Base-by-base conservation (phyloP, 1,284 basidiomycete species). In the Cryptococcus neoformans region DNA sequence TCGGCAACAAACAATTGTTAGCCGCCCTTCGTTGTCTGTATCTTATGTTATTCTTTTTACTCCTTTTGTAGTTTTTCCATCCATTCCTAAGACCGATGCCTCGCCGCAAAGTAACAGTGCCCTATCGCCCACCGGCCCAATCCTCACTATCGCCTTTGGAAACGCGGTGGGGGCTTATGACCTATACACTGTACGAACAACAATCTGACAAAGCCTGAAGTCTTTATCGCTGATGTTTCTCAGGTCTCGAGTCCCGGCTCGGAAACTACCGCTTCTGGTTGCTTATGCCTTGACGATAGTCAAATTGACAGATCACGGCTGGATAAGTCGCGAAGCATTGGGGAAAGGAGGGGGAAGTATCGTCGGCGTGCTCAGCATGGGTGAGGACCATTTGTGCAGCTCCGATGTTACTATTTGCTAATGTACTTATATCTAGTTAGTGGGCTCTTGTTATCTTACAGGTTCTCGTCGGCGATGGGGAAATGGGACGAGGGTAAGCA, bases 401-500 rank as follows among this genome's bases (percentile, higher is more conserved):
- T 28, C 12, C 12, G 36, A 17, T 1, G 42, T 34, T 49, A 51
- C 41, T 57, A 38, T 2, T 12, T 47, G 45, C 12, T 47, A 34
- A 34, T 21, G 45, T 47, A 34, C 1, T 28, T 38, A 40, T 35
- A 14, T 17, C 2, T 45, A 73, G 70, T 74, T 14, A 73, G 67
- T 11, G 72, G 72, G 5, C 58, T 76, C 37, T 54, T 76, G 14
- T 57, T 76, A 10, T 70, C 68, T 8, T 74, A 76, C 58, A 58
- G 70, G 4, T 72, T 72, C 44, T 73, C 69, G 1, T 64, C 65
- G 3, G 71, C 74, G 0, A 62, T 74, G 8, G 55, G 59, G 2
- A 70, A 71, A 49, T 76, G 72, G 72, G 70, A 73, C 41, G 68
- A 72, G 46, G 74, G 74, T 9, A 73, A 70, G 56, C 67, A 66